Evolutionary conservation across 208 protist species (phyloP), one percentile per base, ranked within the genome.

Genomic region (Entamoeba invadens): DNA sequence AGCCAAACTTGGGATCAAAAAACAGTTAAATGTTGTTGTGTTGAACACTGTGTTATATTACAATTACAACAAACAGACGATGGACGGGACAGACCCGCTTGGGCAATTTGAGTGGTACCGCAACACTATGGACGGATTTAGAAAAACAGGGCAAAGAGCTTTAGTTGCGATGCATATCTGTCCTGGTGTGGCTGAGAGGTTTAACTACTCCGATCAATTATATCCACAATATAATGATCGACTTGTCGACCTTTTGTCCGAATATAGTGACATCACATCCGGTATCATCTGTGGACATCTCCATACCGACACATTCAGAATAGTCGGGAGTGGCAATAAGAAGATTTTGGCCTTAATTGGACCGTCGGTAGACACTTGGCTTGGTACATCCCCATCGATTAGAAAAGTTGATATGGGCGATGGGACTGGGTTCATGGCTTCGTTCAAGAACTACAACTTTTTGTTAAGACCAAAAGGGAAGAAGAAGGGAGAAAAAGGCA

Each of bases 191-290:
- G 57, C 57, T 87, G 57, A 87, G 38, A 87, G 57, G 4, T 87
- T 87, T 87, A 87, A 87, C 38, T 87, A 87, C 38, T 87, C 57
- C 31, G 57, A 87, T 4, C 57, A 87, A 87, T 87, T 87, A 87
- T 87, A 87, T 87, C 57, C 57, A 87, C 57, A 87, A 87, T 87
- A 87, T 87, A 87, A 87, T 87, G 57, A 87, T 38, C 31, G 57
- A 87, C 4, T 87, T 12, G 57, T 87, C 12, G 57, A 87, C 12
- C 8, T 35, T 42, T 35, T 87, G 12, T 18, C 57, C 12, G 57
- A 87, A 38, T 87, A 87, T 87, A 87, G 38, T 38, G 57, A 87
- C 38, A 35, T 87, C 38, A 87, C 38, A 42, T 8, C 38, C 38
- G 57, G 57, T 10, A 35, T 87, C 12, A 42, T 87, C 31, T 87